These are phyloP conservation scores for Neodidymelliopsis sp. DNA, from an alignment of 2,329 filamentous ascomycete genomes.

Conservation along the genomic window DNA sequence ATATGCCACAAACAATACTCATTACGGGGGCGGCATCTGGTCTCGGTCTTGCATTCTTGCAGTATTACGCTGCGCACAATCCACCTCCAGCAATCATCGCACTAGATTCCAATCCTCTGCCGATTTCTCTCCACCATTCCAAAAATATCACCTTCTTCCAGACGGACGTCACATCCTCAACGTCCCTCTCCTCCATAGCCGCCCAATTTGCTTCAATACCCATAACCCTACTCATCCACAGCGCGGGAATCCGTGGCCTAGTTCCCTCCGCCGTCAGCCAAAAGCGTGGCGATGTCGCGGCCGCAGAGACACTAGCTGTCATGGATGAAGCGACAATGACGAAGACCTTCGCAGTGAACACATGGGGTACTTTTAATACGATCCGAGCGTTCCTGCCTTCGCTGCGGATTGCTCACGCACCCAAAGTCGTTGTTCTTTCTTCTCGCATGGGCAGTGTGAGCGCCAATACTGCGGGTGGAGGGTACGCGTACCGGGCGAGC, in stretches of 20 bases:
- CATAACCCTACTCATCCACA: constrained; percentile 54
- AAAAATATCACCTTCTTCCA: constrained; percentile 18
- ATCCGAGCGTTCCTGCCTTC: constrained; percentile 49
- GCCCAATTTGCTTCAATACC: constrained; percentile 25
- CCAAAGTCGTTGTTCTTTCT: constrained; percentile 53
- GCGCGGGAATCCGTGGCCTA: constrained; percentile 55
- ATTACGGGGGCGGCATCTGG: constrained; percentile 95
- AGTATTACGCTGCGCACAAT: constrained; percentile 31
- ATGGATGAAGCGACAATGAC: constrained; percentile 53
- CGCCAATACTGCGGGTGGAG: constrained; percentile 51
- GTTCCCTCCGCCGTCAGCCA: constrained; percentile 40
- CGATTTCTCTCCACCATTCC: neutral
- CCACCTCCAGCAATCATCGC: constrained; percentile 26
- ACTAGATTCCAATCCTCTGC: constrained; percentile 27
- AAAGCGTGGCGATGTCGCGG: constrained; percentile 44
- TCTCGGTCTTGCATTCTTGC: constrained; percentile 73
- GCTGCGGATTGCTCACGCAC: constrained; percentile 26
- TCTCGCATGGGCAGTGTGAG: constrained; percentile 56
- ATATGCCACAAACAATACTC: constrained; percentile 67
- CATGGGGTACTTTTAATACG: constrained; percentile 53
- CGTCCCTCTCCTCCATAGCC: constrained; percentile 17
- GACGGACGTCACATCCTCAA: constrained; percentile 18
- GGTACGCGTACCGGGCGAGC: constrained; percentile 57
- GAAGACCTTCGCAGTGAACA: constrained; percentile 52
- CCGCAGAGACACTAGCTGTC: constrained; percentile 50